Percentiles rank a stretch among this genome's conserved stretches.
Conservation (phyloP, 768 basidiomycete genomes). For the Brasilioporus rufonigricans region DNA sequence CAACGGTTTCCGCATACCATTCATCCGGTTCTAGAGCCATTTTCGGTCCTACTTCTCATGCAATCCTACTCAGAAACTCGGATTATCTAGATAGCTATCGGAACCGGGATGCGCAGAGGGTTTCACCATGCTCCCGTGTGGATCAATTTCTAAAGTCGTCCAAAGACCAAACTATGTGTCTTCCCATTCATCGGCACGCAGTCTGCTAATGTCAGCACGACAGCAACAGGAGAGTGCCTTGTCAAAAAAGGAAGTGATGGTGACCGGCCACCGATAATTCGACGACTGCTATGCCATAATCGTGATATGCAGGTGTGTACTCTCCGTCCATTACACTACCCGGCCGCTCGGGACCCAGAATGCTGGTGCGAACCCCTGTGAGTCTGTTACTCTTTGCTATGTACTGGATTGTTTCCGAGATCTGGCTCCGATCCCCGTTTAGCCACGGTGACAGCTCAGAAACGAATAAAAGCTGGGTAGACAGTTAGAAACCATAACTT, state of each 20-base stretch:
- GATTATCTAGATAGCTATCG: conserved; percentile 4
- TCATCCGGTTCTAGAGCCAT: conserved; percentile 6
- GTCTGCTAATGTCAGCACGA: not conserved
- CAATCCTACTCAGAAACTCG: not conserved
- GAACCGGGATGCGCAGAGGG: conserved; percentile 3
- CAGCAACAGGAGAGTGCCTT: not conserved
- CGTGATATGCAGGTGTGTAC: not conserved
- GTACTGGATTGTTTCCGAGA: conserved; percentile 18
- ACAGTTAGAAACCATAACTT: not conserved
- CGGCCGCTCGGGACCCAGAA: conserved; percentile 15
- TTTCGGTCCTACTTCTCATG: conserved; percentile 9
- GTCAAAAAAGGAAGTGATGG: conserved; percentile 3
- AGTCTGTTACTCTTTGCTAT: conserved; percentile 3
- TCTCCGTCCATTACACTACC: conserved; percentile 2
- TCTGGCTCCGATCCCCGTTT: conserved; percentile 13
- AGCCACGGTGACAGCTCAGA: not conserved
- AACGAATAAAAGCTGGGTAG: conserved; percentile 24
- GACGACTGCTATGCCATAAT: conserved; percentile 5
- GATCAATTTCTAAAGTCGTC: not conserved
- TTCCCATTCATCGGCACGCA: not conserved
- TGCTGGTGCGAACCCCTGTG: conserved; percentile 12
- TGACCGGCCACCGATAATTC: conserved; percentile 13
- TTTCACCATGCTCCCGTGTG: not conserved
- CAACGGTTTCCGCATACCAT: not conserved
- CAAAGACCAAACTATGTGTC: not conserved